Evolutionary conservation across 305 asterid species (phyloP).

Genomic region (Fraxinus velutina): DNA sequence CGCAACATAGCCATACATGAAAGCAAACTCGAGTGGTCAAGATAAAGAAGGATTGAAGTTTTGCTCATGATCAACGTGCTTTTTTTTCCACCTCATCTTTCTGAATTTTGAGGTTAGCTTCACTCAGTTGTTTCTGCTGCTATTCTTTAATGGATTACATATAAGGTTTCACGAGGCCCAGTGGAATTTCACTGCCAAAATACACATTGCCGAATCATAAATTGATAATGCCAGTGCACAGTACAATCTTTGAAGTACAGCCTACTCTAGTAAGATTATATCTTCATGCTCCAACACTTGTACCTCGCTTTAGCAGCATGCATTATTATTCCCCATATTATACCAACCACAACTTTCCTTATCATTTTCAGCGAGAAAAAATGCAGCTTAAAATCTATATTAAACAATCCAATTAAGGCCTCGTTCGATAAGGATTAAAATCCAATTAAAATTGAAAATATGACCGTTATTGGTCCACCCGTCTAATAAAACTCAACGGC

Average conservation of each 20-base stretch:
- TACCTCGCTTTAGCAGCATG: not conserved
- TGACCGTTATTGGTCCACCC: no score
- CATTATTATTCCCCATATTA: not conserved
- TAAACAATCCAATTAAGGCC: not conserved
- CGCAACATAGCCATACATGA: not conserved
- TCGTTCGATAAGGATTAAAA: no score
- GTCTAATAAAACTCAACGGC: no score
- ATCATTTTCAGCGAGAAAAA: not conserved
- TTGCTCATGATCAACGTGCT: not conserved
- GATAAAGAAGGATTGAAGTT: not conserved
- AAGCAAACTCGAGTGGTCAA: not conserved
- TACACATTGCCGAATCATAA: not conserved
- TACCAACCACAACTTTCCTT: not conserved
- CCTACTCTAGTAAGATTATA: not conserved
- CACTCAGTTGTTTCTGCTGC: not conserved
- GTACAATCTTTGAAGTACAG: not conserved
- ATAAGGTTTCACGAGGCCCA: not conserved
- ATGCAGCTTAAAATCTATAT: not conserved
- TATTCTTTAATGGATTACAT: not conserved
- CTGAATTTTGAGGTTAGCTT: constrained; percentile 4
- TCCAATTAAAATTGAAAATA: no score
- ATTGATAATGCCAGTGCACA: not conserved
- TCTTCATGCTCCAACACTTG: not conserved
- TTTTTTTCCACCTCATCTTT: not conserved
- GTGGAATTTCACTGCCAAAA: not conserved